A percentile compares a stretch with the other conserved stretches of the same genome.
These are phyloP conservation scores for Sutorius australiensis DNA, from an alignment of 768 basidiomycete genomes.

Conservation along the genomic window DNA sequence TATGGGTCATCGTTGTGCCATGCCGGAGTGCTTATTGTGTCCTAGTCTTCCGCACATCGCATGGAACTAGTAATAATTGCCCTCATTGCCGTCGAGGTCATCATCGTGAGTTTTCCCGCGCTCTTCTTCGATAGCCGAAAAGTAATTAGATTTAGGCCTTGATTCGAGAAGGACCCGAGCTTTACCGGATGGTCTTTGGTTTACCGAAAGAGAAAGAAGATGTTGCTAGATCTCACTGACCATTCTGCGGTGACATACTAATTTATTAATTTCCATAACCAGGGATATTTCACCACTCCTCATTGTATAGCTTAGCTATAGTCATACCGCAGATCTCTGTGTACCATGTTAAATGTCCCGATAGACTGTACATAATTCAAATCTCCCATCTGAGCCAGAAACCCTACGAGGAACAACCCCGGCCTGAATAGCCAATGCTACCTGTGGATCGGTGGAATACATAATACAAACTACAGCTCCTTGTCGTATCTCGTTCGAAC, in stretches of 20 bases:
- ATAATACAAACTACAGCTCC: neutral
- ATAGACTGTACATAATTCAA: neutral
- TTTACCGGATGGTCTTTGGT: constrained; percentile 52
- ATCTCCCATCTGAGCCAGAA: neutral
- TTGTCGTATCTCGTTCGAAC: constrained; percentile 8
- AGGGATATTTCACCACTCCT: constrained; percentile 4
- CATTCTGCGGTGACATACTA: neutral
- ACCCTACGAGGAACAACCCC: neutral
- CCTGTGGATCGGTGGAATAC: neutral
- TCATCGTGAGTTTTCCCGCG: constrained; percentile 57
- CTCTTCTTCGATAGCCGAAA: neutral
- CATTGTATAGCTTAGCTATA: constrained; percentile 1
- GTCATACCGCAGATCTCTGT: neutral
- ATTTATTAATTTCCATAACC: neutral
- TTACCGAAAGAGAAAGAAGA: constrained; percentile 13
- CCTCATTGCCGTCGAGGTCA: constrained; percentile 92
- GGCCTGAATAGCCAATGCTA: neutral
- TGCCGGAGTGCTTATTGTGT: neutral
- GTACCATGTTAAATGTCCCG: neutral
- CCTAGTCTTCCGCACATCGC: constrained; percentile 80
- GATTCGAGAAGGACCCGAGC: constrained; percentile 74
- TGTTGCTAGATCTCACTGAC: constrained; percentile 3
- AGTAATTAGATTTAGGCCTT: constrained; percentile 47
- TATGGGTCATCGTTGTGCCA: constrained; percentile 2
- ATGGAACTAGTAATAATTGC: constrained; percentile 96